Evolutionary conservation across 2,329 filamentous ascomycete genomes (phyloP).

Genomic region (Penicillium polonicum): DNA sequence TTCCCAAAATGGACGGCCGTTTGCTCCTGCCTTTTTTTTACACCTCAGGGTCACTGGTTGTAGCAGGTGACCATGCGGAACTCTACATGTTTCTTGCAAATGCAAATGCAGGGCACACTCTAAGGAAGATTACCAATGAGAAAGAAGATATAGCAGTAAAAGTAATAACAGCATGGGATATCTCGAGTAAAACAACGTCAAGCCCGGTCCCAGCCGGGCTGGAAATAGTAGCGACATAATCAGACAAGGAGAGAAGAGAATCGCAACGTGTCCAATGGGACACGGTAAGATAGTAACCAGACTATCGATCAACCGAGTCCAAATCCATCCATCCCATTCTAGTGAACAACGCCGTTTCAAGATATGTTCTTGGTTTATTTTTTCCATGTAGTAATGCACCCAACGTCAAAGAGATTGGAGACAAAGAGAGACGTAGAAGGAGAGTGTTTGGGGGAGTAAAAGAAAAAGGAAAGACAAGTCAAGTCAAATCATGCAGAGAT

Average conservation of each 20-base stretch:
- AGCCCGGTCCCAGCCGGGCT: constrained; percentile 3
- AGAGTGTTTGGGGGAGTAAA: not conserved
- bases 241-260: constrained; percentile 14
- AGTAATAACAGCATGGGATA: constrained; percentile 23
- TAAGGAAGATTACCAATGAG: not conserved
- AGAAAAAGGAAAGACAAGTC: not conserved
- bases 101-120: not conserved
- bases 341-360: constrained; percentile 14
- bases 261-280: not conserved
- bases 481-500: not conserved
- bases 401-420: not conserved
- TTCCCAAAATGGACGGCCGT: not conserved
- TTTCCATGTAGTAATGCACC: not conserved
- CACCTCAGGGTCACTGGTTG: not conserved
- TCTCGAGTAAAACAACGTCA: constrained; percentile 18
- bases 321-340: constrained; percentile 1
- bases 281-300: constrained; percentile 6
- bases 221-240: constrained; percentile 1
- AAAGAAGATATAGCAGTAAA: not conserved
- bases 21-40: not conserved
- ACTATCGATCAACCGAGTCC: constrained; percentile 8
- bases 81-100: not conserved
- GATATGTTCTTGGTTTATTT: constrained; percentile 2
- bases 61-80: not conserved
- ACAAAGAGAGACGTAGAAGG: not conserved